Evolutionary conservation across 345 rosid species (phyloP).

Genomic region (Hibiscus tridactylites): DNA sequence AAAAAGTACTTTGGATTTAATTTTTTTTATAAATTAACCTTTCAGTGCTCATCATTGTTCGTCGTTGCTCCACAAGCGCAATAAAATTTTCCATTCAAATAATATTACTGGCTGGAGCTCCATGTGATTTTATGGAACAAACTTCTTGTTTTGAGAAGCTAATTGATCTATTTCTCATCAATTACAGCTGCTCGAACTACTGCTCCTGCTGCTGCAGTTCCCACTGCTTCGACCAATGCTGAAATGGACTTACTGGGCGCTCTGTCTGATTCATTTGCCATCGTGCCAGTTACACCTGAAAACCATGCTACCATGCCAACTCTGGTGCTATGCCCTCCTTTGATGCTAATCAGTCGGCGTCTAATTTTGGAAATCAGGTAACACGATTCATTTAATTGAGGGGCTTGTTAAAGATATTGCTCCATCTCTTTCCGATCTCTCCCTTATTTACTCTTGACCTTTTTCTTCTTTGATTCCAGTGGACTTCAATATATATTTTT

Average conservation of each 20-base stretch:
- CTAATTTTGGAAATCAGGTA: background rate
- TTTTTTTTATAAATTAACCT: too few species aligned
- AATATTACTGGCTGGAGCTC: conserved; percentile 4
- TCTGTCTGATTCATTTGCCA: background rate
- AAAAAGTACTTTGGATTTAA: too few species aligned
- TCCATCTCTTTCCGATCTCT: too few species aligned
- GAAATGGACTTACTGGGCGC: conserved; percentile 51
- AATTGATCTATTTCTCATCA: background rate
- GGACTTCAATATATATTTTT: background rate
- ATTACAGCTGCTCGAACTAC: background rate
- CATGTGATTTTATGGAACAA: conserved; percentile 1
- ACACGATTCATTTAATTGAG: background rate
- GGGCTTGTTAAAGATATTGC: too few species aligned
- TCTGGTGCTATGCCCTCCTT: background rate
- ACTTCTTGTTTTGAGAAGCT: conserved; percentile 2
- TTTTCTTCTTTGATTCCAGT: background rate
- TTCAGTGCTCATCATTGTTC: too few species aligned
- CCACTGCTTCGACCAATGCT: conserved; percentile 14
- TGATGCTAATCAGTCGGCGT: background rate
- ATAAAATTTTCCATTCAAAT: background rate
- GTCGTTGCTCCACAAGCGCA: too few species aligned
- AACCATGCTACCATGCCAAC: background rate
- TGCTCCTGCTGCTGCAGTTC: background rate
- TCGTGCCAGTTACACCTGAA: background rate
- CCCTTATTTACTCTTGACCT: background rate